phyloP scores from a whole-genome alignment of 306 rosid genomes.

The Luffa aegyptiaca region DNA sequence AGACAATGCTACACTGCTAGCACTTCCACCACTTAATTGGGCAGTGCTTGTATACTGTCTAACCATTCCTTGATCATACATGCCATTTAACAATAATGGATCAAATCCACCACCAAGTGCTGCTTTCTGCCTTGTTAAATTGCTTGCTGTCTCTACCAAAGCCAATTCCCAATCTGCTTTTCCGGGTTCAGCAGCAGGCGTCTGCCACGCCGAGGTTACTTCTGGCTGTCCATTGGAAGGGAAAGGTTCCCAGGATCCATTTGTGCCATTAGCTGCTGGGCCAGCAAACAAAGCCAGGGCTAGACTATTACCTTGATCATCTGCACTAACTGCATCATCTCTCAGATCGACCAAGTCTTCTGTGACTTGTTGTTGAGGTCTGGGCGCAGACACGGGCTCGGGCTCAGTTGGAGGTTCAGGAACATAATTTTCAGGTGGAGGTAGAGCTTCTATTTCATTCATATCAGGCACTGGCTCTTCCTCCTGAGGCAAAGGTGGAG shows the following conservation, averaged over 20 bases:
- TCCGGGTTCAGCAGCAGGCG: constrained; percentile 78
- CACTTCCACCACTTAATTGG: constrained; percentile 80
- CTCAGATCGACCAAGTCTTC: constrained; percentile 78
- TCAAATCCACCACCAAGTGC: constrained; percentile 77
- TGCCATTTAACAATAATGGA: constrained; percentile 77
- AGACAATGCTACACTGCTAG: constrained; percentile 91
- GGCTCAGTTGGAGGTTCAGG: constrained; percentile 55
- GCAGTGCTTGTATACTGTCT: constrained; percentile 82
- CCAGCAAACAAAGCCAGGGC: constrained; percentile 89
- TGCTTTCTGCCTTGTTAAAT: constrained; percentile 56
- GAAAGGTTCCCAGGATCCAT: constrained; percentile 96
- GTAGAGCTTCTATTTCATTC: constrained; percentile 85
- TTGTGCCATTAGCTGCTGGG: constrained; percentile 34
- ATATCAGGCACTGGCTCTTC: constrained; percentile 66
- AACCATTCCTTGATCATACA: constrained; percentile 90
- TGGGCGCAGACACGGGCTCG: constrained; percentile 20
- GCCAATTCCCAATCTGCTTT: constrained; percentile 98
- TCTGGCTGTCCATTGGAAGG: constrained; percentile 63
- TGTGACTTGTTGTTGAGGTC: constrained; percentile 31
- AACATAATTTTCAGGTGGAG: constrained; percentile 69
- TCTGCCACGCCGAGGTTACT: constrained; percentile 96
- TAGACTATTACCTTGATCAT: constrained; percentile 67
- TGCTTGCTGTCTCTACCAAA: constrained; percentile 86
- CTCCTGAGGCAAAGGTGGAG: constrained; percentile 27
- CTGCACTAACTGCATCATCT: constrained; percentile 56